Evolutionary conservation across 1,284 basidiomycete species (phyloP), one percentile per base, ranked within the genome.

Genomic region (Tylopilus orsonianus): DNA sequence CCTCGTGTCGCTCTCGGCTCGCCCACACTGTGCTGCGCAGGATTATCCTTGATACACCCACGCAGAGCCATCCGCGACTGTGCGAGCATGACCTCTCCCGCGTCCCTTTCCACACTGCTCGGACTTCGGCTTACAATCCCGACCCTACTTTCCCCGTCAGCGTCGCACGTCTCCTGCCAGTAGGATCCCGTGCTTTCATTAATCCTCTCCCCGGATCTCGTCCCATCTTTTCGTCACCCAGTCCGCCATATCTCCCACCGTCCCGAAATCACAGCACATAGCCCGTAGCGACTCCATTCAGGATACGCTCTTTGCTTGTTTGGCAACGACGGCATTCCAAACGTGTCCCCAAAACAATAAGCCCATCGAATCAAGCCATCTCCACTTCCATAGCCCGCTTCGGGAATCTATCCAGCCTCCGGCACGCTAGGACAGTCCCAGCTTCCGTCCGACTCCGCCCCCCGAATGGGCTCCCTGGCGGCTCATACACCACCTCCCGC

Each of bases 361-460:
- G 14, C n/a, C 23, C 42, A 3, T 49, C 54, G 30, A 41, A 48
- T 58, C 53, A 44, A 42, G 52, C 33, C 55, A 19, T 27, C 33
- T 8, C 23, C 30, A 7, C 41, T 23, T 54, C 26, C 55, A 44
- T 10, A 24, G 2, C 43, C 43, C 18, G 14, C n/a, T 56, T 57
- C 54, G 45, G 57, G 37, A 37, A 56, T 56, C 40, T 41, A 41
- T 14, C 1, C 33, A 33, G 39, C 38, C 34, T n/a, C 46, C 41
- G 35, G 29, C 32, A 41, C 16, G n/a, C n/a, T n/a, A n/a, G n/a
- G n/a, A n/a, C n/a, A n/a, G n/a, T n/a, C n/a, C 37, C 18, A 9
- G 5, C 50, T 53, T 52, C 52, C 41, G 9, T 55, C 56, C 49
- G 33, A 41, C 52, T 43, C 56, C 55, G 46, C 7, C 23, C 14